Percentiles rank a stretch among this genome's conserved stretches.
phyloP scores from a whole-genome alignment of 148 eudicot species.

The Rhododendron vialii region DNA sequence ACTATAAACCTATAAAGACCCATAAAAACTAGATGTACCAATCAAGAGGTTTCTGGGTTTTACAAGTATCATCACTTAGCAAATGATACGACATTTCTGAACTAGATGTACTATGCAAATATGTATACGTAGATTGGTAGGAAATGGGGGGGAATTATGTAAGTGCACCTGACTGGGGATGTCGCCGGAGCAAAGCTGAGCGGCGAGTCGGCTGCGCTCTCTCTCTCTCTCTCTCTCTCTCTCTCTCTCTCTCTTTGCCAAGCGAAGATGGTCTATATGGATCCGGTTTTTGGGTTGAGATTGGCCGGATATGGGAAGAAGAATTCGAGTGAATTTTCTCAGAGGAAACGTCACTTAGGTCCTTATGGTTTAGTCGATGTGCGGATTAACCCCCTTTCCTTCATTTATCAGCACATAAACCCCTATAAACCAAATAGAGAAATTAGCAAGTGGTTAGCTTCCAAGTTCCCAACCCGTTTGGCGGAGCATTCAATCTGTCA shows the following conservation, averaged over 20 bases:
- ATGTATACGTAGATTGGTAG: background rate
- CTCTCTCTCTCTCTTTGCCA: background rate
- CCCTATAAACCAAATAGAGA: background rate
- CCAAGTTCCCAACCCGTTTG: background rate
- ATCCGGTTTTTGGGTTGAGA: background rate
- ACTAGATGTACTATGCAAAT: background rate
- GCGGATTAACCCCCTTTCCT: background rate
- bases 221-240: background rate
- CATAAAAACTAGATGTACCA: background rate
- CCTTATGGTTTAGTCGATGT: background rate
- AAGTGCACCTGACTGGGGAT: background rate
- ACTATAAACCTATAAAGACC: background rate
- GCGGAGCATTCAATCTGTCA: constrained; percentile 19
- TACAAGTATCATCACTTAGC: background rate
- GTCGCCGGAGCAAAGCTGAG: background rate
- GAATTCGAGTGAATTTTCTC: background rate
- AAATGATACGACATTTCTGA: background rate
- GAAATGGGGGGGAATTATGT: background rate
- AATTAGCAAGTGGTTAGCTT: background rate
- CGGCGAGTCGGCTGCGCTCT: background rate
- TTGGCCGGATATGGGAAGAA: background rate
- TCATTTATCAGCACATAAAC: too few relatives aligned
- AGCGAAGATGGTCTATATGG: background rate
- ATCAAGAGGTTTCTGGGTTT: background rate
- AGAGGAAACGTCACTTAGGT: background rate